Percentiles rank a stretch among this genome's conserved stretches.
Evolutionary conservation across 2,329 filamentous ascomycete species (phyloP).

Genomic region (Metarhizium anisopliae): DNA sequence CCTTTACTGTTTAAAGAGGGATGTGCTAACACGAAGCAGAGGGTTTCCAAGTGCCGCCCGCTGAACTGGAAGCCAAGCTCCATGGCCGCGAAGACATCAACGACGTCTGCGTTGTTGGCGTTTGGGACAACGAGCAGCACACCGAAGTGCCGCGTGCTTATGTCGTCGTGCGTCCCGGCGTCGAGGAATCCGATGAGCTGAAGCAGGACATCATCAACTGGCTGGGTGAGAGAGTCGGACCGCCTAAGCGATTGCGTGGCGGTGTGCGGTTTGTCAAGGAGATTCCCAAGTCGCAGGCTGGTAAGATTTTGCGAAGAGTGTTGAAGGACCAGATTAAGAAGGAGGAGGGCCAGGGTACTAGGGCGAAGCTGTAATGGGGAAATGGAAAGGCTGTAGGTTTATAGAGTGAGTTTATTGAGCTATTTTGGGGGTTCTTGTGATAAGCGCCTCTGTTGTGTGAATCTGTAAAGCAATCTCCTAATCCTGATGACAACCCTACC

Average conservation of each 20-base stretch:
- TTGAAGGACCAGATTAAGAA: conserved; percentile 35
- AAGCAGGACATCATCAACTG: conserved; percentile 26
- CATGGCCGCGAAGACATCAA: conserved; percentile 33
- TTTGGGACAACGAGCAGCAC: conserved; percentile 47
- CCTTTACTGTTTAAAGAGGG: neutral
- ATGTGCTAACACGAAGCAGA: conserved; percentile 23
- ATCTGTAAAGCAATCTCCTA: no score
- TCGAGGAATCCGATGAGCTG: conserved; percentile 22
- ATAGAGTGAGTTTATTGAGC: neutral
- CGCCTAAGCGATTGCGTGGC: conserved; percentile 60
- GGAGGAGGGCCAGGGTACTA: conserved; percentile 21
- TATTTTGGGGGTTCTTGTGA: neutral
- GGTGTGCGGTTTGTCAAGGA: conserved; percentile 59
- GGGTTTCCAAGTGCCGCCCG: conserved; percentile 61
- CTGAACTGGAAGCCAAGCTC: conserved; percentile 49
- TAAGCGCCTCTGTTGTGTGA: no score
- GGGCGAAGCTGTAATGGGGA: conserved; percentile 26
- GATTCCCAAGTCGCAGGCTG: conserved; percentile 60
- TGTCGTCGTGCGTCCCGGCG: conserved; percentile 26
- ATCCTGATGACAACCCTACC: no score
- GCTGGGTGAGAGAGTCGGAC: conserved; percentile 49
- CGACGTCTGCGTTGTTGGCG: conserved; percentile 58
- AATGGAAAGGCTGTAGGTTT: neutral
- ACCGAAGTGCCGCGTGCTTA: conserved; percentile 57
- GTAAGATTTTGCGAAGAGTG: conserved; percentile 39